Evolutionary conservation across 2,329 filamentous ascomycete genomes (phyloP).

Genomic region (Daldinia sp.): DNA sequence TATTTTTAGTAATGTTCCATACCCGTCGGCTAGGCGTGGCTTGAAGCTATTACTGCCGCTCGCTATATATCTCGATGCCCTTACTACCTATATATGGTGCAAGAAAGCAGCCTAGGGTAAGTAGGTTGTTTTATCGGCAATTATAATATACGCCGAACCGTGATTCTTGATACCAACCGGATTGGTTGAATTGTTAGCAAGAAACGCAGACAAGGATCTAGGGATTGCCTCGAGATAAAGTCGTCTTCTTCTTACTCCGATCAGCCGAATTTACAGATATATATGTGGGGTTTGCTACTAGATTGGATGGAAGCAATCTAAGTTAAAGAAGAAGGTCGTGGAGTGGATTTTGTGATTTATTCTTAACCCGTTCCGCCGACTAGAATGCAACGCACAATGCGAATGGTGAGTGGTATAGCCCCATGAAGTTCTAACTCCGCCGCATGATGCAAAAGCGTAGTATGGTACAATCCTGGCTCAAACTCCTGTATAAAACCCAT

Average conservation of each 20-base stretch:
- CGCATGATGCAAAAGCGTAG: slow-evolving; percentile 11
- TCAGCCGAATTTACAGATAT: neutral
- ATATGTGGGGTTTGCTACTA: neutral
- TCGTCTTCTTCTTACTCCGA: neutral
- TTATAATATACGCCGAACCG: too few relatives aligned
- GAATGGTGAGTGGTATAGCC: slow-evolving; percentile 12
- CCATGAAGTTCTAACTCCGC: neutral
- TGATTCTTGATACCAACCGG: too few relatives aligned
- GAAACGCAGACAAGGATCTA: slow-evolving; percentile 25
- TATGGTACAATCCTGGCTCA: slow-evolving; percentile 11
- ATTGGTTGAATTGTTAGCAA: slow-evolving; percentile 29
- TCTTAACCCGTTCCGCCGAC: neutral
- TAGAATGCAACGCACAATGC: neutral
- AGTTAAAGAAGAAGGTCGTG: neutral
- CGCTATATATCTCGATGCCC: too few relatives aligned
- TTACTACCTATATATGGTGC: too few relatives aligned
- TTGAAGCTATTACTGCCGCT: too few relatives aligned
- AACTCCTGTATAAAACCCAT: slow-evolving; percentile 5
- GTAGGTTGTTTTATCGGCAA: too few relatives aligned
- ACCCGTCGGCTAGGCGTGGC: too few relatives aligned
- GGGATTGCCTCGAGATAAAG: neutral
- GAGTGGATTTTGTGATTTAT: neutral
- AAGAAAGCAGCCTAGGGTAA: neutral
- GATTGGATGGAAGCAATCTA: neutral
- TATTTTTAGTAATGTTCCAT: too few relatives aligned